Base-by-base conservation (phyloP, 2,329 filamentous ascomycete genomes). In the Exophiala lecanii-corni region DNA sequence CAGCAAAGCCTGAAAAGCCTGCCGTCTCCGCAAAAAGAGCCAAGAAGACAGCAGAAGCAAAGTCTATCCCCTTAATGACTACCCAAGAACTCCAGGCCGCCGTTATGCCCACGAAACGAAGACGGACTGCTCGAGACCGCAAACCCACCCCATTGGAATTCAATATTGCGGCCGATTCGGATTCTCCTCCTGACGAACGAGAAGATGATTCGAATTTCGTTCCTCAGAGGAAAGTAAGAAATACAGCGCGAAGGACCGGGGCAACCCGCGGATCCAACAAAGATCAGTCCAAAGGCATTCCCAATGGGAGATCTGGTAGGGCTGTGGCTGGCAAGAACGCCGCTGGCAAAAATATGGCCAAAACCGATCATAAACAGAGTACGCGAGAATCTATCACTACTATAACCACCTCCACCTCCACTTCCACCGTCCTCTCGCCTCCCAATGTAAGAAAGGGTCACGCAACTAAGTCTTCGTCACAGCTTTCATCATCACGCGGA, bases 391-490 rank as follows among this genome's bases (percentile, higher is more conserved):
- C 47, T 36, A 55, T 38, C 44, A 49, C 43, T 48, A 49, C 21
- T 38, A 48, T 34, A 41, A 48, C 45, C 46, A 48, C 20, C 35
- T 47, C 46, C 23, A 41, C 48, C 42, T 42, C 46, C 35, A 48
- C 47, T 21, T 40, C 49, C 42, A 42, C 46, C 39, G 32, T 49
- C 42, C 39, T 40, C 38, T 41, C 51, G 51, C 44, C 49, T 45
- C 47, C 47, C 38, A 40, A 44, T 23, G 39, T 47, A 23, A 40
- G 41, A 35, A 39, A 36, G 45, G 50, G 44, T 32, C 46, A 40
- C 45, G 39, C 51, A 54, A 49, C 50, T 54, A 54, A 51, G 46
- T 54, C 50, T 52, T 45, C 43, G 17, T 55, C 46, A 43, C 47
- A 54, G 49, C 50, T 45, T 41, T 48, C 38, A 34, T 39, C 17